Percentiles rank a stretch among this genome's conserved stretches.
phyloP scores from a whole-genome alignment of 345 rosid species.

The Citrus maxima region DNA sequence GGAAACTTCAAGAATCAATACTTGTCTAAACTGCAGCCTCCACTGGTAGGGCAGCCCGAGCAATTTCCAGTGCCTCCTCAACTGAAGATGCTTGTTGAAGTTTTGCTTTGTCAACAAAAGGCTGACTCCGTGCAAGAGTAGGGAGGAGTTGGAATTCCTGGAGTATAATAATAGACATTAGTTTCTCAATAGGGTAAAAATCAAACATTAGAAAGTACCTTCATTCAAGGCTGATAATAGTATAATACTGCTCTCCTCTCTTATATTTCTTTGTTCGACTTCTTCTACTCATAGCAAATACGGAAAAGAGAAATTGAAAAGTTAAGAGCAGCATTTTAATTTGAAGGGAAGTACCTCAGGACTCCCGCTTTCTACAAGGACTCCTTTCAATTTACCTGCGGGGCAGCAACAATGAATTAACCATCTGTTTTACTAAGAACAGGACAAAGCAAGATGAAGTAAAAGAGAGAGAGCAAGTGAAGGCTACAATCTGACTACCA shows the following conservation, averaged over 20 bases:
- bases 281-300: no score
- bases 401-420: not conserved
- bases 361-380: constrained; percentile 90
- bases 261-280: not conserved
- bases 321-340: not conserved
- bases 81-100: constrained; percentile 80
- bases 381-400: constrained; percentile 89
- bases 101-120: constrained; percentile 62
- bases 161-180: not conserved
- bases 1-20: not conserved
- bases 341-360: constrained; percentile 60
- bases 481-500: constrained; percentile 39
- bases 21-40: constrained; percentile 24
- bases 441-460: not conserved
- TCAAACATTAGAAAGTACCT: not conserved
- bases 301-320: not conserved
- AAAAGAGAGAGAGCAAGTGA: not conserved
- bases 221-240: not conserved
- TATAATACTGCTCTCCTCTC: not conserved
- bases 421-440: not conserved
- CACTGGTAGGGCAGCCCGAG: constrained; percentile 38
- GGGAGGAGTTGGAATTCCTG: constrained; percentile 90
- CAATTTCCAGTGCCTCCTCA: constrained; percentile 81
- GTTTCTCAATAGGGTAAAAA: not conserved
- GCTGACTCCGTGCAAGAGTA: constrained; percentile 79